These are phyloP conservation scores for Nakaseomyces nivariensis DNA, from an alignment of 1,139 yeast genomes.

Conservation along the genomic window DNA sequence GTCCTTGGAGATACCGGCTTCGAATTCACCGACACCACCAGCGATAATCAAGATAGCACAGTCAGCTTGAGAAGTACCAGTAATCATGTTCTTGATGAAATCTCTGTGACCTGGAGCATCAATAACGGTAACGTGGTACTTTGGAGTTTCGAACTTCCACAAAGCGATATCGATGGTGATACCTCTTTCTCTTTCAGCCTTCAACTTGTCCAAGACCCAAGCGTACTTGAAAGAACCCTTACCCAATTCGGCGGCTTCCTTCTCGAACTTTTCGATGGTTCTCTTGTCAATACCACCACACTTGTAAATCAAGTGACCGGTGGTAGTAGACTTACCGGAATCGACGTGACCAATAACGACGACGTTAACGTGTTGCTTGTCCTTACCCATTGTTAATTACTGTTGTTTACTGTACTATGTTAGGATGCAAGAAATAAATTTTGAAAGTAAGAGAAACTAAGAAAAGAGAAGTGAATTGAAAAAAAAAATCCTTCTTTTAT, in stretches of 20 bases:
- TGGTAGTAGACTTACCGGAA: slow-evolving; percentile 96
- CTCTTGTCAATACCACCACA: slow-evolving; percentile 90
- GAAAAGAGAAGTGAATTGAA: too few species aligned
- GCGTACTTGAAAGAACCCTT: slow-evolving; percentile 99
- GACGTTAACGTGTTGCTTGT: slow-evolving; percentile 95
- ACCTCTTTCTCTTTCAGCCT: slow-evolving; percentile 98
- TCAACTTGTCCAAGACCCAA: slow-evolving; percentile 91
- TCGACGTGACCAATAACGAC: slow-evolving; percentile 99
- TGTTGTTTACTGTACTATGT: slow-evolving; percentile 3
- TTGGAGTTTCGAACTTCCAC: slow-evolving; percentile 95
- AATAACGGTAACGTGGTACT: slow-evolving; percentile 85
- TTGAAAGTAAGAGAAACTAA: neutral
- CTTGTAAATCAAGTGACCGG: slow-evolving; percentile 98
- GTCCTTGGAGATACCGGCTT: slow-evolving; percentile 98
- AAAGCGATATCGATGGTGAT: slow-evolving; percentile 90
- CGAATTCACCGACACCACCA: slow-evolving; percentile 98
- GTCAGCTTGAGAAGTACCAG: slow-evolving; percentile 94
- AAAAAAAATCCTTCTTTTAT: too few species aligned
- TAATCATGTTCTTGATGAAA: slow-evolving; percentile 92
- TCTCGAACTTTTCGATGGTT: slow-evolving; percentile 97
- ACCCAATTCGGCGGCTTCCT: slow-evolving; percentile 97
- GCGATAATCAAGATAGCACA: slow-evolving; percentile 93
- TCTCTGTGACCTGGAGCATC: slow-evolving; percentile 97
- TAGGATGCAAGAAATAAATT: neutral
- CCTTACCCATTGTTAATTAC: slow-evolving; percentile 56